phyloP scores from a whole-genome alignment of 768 basidiomycete genomes.

The Solioccasus polychromus region DNA sequence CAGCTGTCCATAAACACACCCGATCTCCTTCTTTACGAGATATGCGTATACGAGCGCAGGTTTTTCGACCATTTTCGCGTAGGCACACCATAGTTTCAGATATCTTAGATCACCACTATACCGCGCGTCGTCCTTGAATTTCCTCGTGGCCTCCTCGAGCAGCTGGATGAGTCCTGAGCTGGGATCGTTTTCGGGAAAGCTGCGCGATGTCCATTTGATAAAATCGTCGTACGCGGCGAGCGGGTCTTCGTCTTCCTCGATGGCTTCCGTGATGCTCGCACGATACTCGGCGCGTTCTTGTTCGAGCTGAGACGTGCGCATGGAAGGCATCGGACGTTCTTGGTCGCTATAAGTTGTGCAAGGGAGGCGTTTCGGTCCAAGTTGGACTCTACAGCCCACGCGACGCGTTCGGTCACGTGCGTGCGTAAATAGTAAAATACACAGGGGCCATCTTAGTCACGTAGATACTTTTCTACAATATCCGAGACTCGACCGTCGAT shows the following conservation, averaged over 20 bases:
- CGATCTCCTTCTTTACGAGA: conserved; percentile 71
- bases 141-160: conserved; percentile 78
- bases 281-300: conserved; percentile 33
- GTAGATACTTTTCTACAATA: conserved; percentile 16
- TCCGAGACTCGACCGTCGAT: conserved; percentile 20
- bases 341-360: conserved; percentile 5
- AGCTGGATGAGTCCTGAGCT: conserved; percentile 75
- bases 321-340: conserved; percentile 20
- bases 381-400: conserved; percentile 20
- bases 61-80: conserved; percentile 77
- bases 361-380: neutral
- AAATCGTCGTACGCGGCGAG: conserved; percentile 83
- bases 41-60: conserved; percentile 68
- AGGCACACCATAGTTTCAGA: conserved; percentile 87
- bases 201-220: conserved; percentile 85
- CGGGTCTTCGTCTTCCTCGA: conserved; percentile 80
- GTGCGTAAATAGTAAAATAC: no score
- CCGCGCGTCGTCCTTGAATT: conserved; percentile 77
- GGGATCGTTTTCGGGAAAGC: conserved; percentile 67
- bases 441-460: no score
- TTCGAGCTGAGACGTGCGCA: conserved; percentile 27
- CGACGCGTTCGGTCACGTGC: conserved; percentile 33
- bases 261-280: conserved; percentile 46
- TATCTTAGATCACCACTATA: conserved; percentile 90
- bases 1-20: conserved; percentile 69